These are phyloP conservation scores for Allium cepa DNA, from an alignment of 106 monocot genomes.

Conservation along the genomic window DNA sequence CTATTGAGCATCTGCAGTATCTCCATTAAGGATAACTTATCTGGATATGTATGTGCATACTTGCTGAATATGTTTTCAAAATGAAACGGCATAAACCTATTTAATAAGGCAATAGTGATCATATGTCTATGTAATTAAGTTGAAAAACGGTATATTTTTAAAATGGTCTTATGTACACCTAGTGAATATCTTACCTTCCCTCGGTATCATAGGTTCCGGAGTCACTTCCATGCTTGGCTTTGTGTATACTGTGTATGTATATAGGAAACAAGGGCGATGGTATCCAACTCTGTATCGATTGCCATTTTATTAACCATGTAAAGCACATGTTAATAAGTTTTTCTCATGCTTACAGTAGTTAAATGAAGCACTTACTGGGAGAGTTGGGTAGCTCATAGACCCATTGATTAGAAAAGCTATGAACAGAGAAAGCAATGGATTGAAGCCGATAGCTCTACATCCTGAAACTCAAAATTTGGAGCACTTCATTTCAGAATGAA, in stretches of 20 bases:
- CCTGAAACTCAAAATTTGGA: slow-evolving; percentile 53
- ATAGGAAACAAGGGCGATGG: slow-evolving; percentile 67
- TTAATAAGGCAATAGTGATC: too few relatives aligned
- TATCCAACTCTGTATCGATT: slow-evolving; percentile 31
- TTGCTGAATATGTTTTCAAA: slow-evolving; percentile 89
- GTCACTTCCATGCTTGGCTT: slow-evolving; percentile 71
- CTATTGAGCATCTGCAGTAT: slow-evolving; percentile 66
- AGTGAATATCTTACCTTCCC: slow-evolving; percentile 42
- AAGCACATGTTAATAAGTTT: too few relatives aligned
- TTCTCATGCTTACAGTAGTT: too few relatives aligned
- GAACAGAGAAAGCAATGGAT: slow-evolving; percentile 42
- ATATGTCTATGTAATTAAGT: too few relatives aligned
- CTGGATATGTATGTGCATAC: slow-evolving; percentile 36
- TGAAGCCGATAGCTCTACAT: slow-evolving; percentile 64
- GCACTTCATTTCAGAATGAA: not conserved
- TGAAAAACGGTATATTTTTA: too few relatives aligned
- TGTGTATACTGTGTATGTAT: slow-evolving; percentile 69
- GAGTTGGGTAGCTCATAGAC: slow-evolving; percentile 48
- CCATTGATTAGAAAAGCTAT: slow-evolving; percentile 44
- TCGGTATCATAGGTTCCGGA: slow-evolving; percentile 70
- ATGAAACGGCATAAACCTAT: slow-evolving; percentile 50
- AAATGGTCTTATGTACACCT: not conserved
- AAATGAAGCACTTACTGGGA: slow-evolving; percentile 32
- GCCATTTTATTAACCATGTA: too few relatives aligned
- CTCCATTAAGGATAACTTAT: slow-evolving; percentile 49